Percentiles rank a stretch among this genome's conserved stretches.
These are phyloP conservation scores for Beta lomatogona DNA, from an alignment of 179 eudicot genomes.

Conservation along the genomic window DNA sequence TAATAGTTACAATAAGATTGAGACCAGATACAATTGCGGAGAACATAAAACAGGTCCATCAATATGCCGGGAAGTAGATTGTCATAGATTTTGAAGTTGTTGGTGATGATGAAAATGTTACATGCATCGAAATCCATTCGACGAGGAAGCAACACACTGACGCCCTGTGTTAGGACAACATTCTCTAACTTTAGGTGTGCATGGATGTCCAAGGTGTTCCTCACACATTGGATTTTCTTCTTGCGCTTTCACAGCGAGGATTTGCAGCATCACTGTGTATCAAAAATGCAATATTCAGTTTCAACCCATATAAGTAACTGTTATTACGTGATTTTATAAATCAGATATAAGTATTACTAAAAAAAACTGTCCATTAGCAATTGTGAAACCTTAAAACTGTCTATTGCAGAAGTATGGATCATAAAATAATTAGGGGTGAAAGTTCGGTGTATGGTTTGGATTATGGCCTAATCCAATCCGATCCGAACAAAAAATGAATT, in stretches of 20 bases:
- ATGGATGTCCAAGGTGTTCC: constrained; percentile 11
- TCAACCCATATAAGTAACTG: neutral
- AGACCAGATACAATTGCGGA: too few relatives aligned
- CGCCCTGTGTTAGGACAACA: constrained; percentile 12
- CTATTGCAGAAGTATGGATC: too few relatives aligned
- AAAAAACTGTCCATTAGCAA: too few relatives aligned
- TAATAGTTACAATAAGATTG: too few relatives aligned
- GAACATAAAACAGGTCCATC: too few relatives aligned
- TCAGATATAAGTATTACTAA: too few relatives aligned
- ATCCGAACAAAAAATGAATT: too few relatives aligned
- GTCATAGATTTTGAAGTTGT: neutral
- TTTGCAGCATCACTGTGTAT: constrained; percentile 8
- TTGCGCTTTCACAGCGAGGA: constrained; percentile 18
- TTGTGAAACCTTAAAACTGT: too few relatives aligned
- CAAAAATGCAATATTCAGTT: too few relatives aligned
- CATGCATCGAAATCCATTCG: neutral
- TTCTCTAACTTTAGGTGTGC: constrained; percentile 1
- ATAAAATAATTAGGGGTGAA: neutral
- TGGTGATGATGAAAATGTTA: neutral
- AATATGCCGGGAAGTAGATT: neutral
- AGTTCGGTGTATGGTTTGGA: too few relatives aligned
- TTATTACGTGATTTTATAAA: too few relatives aligned
- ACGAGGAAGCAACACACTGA: neutral
- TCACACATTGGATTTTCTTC: constrained; percentile 18
- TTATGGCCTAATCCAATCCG: too few relatives aligned